Conservation (phyloP, 176 grass and related monocot species). For the Aegilops bicornis region DNA sequence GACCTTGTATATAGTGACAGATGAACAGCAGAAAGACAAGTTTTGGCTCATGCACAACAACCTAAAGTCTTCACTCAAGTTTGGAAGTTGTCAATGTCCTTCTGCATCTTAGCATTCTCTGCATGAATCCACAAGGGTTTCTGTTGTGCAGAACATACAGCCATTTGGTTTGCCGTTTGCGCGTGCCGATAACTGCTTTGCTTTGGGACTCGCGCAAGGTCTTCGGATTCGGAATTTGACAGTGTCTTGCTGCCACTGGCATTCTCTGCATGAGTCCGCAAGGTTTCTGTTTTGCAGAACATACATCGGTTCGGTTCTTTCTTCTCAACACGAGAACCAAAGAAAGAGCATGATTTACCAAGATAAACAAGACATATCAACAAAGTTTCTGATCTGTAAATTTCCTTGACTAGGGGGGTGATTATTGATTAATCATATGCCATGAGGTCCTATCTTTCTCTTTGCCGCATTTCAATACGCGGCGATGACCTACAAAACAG, state of each 20-base stretch:
- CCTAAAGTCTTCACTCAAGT: not conserved
- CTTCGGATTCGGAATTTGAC: not conserved
- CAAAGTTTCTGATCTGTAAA: constrained; percentile 9
- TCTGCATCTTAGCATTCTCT: not conserved
- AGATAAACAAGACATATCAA: not conserved
- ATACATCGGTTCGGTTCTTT: not conserved
- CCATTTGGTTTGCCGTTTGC: not conserved
- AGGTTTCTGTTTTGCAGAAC: not conserved
- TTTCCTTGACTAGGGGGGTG: not conserved
- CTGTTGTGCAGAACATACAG: too few relatives aligned
- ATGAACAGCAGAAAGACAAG: constrained; percentile 3
- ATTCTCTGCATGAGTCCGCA: not conserved
- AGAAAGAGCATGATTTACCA: constrained; percentile 30
- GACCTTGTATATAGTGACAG: constrained; percentile 20
- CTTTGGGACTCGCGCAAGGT: not conserved
- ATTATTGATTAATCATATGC: constrained; percentile 1
- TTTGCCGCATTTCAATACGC: constrained; percentile 26
- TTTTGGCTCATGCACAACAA: not conserved
- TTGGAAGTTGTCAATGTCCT: not conserved
- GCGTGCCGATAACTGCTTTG: not conserved
- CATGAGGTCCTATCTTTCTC: constrained; percentile 34
- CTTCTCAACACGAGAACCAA: constrained; percentile 5
- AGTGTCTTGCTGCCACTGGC: not conserved
- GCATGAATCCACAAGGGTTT: too few relatives aligned
- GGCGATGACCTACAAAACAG: constrained; percentile 23